Base-by-base conservation (phyloP, 2,329 filamentous ascomycete genomes). In the Aspergillus felis region DNA sequence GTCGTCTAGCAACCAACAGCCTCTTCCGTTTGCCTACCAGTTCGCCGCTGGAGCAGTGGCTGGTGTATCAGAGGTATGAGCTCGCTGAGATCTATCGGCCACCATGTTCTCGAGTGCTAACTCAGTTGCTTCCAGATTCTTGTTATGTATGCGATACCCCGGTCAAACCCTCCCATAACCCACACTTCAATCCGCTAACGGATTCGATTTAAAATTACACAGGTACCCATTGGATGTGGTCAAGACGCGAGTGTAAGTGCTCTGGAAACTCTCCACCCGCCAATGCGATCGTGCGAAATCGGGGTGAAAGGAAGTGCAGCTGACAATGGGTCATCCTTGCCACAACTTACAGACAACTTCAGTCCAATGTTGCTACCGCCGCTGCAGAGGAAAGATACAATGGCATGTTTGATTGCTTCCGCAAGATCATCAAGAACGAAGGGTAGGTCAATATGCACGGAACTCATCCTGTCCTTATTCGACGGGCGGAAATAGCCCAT, bases 211-310 rank as follows among this genome's bases (percentile, higher is more conserved):
- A 3, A 42, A 2, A 44, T 27, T 29, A n/a, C 29, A 27, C 74
- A 97, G 92, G 94, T 99, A 99, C 82, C 94, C 94, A 66, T 83
- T 99, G 76, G 94, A 99, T 76, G 94, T 99, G 58, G 91, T 97
- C 77, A 97, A 97, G 85, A 97, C 94, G 64, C 84, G 93, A 88
- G 89, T 96, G 90, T 94, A 85, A 84, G 87, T 76, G 63, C 61
- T 64, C n/a, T 10, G 44, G 24, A 14, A 25, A 6, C 22, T 17
- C 32, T 38, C 14, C 32, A 17, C 32, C 5, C 14, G 32, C 32
- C 32, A 17, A 17, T 38, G 32, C 32, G 32, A 17, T 47, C 44
- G 2, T 24, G 44, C 20, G 44, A 24, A 14, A 10, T 47, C 22
- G 44, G 14, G 10, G 4, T 44, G 20, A 14, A 1, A 14, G 25